phyloP scores from a whole-genome alignment of 306 rosid species.

The Ormosia emarginata region DNA sequence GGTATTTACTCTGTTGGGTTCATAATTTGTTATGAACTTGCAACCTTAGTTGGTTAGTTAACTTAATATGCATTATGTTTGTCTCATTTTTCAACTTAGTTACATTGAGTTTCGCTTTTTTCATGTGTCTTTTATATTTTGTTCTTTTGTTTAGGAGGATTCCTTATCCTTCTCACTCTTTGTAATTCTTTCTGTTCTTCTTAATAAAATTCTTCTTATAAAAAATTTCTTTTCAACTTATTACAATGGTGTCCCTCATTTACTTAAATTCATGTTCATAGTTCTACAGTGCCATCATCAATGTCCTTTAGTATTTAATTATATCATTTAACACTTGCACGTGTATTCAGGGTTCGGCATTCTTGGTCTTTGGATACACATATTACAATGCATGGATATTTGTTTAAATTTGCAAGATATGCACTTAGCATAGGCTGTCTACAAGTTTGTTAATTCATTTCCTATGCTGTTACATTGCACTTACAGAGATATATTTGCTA shows the following conservation, averaged over 20 bases:
- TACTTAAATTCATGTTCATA: not conserved
- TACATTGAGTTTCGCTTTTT: too few species aligned
- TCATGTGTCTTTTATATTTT: too few species aligned
- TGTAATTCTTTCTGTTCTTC: too few species aligned
- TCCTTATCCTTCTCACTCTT: too few species aligned
- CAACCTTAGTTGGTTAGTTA: not conserved
- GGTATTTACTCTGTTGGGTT: not conserved
- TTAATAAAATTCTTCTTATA: too few species aligned
- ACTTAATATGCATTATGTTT: not conserved
- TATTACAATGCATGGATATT: not conserved
- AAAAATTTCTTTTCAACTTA: not conserved
- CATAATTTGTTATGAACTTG: not conserved
- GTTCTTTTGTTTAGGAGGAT: too few species aligned
- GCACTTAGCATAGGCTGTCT: not conserved
- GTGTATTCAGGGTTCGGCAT: not conserved
- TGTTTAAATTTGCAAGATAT: not conserved
- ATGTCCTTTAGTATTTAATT: not conserved
- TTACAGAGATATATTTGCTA: not conserved
- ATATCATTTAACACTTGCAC: not conserved
- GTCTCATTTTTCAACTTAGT: not conserved
- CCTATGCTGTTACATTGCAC: not conserved
- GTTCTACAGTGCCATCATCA: not conserved
- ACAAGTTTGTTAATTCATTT: not conserved
- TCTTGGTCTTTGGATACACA: not conserved
- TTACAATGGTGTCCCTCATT: not conserved